Percentiles rank a stretch among this genome's conserved stretches.
Conservation (phyloP, 2,329 filamentous ascomycete genomes). For the Hirsutella thompsonii region DNA sequence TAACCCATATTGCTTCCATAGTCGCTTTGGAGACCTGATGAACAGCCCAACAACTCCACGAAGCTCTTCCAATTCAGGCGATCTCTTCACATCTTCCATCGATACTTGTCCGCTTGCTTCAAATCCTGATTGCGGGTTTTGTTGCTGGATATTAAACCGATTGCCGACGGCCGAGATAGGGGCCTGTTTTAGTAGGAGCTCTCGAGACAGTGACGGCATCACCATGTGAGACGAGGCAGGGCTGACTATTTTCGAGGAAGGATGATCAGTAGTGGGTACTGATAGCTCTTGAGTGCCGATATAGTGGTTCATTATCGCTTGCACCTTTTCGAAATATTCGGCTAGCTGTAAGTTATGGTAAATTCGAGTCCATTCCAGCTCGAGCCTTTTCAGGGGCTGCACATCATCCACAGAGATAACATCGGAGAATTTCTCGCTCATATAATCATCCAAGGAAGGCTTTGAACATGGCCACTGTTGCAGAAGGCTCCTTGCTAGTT, state of each 20-base stretch:
- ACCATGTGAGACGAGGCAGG: no score
- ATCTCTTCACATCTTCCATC: no score
- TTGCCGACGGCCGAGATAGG: not conserved
- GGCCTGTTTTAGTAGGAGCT: not conserved
- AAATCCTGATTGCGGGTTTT: not conserved
- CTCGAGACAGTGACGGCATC: not conserved
- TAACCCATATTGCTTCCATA: constrained; percentile 7
- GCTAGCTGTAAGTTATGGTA: not conserved
- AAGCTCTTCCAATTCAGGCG: not conserved
- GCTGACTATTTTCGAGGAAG: no score
- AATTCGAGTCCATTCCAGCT: not conserved
- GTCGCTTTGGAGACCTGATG: not conserved
- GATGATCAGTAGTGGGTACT: no score
- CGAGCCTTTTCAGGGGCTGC: not conserved
- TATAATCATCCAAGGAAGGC: not conserved
- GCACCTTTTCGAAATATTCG: not conserved
- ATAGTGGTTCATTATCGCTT: not conserved
- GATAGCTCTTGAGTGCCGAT: not conserved
- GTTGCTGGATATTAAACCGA: not conserved
- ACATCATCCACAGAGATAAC: not conserved
- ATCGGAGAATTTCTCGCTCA: no score
- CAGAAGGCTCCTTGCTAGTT: constrained; percentile 1
- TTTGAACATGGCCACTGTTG: constrained; percentile 4
- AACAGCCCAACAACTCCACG: constrained; percentile 1
- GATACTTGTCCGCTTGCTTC: not conserved